Conservation (phyloP, 306 rosid species). For the Luffa aegyptiaca region DNA sequence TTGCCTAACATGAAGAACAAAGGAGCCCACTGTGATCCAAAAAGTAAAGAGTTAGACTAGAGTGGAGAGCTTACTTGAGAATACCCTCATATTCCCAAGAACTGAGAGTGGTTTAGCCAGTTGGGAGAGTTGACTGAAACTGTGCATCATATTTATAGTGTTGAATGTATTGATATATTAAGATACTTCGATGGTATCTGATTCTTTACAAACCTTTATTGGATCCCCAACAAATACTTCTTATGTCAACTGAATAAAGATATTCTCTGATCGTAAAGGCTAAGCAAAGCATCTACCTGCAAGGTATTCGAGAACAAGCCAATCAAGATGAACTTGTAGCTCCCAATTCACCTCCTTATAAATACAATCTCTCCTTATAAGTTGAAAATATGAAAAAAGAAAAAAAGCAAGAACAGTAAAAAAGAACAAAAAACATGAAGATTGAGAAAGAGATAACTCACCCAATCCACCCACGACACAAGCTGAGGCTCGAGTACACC, state of each 20-base stretch:
- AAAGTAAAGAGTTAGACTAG: background rate
- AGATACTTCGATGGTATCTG: background rate
- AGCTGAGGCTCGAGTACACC: slow-evolving; percentile 30
- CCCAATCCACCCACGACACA: slow-evolving; percentile 39
- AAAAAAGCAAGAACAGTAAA: background rate
- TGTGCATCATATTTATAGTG: background rate
- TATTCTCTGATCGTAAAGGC: slow-evolving; percentile 21
- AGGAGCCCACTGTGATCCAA: background rate
- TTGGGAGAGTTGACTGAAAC: background rate
- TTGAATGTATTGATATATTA: background rate
- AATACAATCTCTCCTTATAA: background rate
- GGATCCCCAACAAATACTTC: background rate
- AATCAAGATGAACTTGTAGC: background rate
- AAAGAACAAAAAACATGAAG: background rate
- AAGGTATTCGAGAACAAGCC: background rate
- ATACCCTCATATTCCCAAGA: background rate
- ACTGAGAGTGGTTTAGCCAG: background rate
- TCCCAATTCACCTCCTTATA: background rate
- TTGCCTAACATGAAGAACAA: background rate
- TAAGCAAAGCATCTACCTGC: slow-evolving; percentile 31
- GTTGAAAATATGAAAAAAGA: background rate
- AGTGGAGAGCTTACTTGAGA: background rate
- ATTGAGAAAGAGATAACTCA: slow-evolving; percentile 25
- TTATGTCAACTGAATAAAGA: background rate
- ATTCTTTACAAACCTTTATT: background rate